These are phyloP conservation scores for Zygosaccharomyces lentus DNA, from an alignment of 805 yeast species.

Conservation along the genomic window DNA sequence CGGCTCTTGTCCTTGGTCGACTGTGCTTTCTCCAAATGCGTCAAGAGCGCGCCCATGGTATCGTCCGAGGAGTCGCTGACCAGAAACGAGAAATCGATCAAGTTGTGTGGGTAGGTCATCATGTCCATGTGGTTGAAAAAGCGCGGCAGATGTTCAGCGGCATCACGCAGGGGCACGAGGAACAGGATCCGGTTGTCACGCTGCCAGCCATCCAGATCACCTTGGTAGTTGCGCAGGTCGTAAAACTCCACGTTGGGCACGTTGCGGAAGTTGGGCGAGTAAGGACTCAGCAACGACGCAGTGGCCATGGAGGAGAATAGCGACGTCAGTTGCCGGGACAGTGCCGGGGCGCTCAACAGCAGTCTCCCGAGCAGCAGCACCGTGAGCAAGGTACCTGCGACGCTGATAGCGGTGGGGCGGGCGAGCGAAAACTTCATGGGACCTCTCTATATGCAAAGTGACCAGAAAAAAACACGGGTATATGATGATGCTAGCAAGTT, in stretches of 20 bases:
- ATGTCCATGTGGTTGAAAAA: constrained; percentile 77
- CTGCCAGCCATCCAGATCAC: constrained; percentile 75
- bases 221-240: constrained; percentile 64
- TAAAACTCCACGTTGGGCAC: constrained; percentile 55
- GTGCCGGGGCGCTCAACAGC: constrained; percentile 5
- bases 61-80: constrained; percentile 89
- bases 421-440: constrained; percentile 5
- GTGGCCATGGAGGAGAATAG: constrained; percentile 1
- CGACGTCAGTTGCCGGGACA: constrained; percentile 1
- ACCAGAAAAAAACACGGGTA: too few species aligned
- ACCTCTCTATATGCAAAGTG: neutral
- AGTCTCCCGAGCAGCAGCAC: constrained; percentile 14
- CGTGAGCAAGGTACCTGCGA: constrained; percentile 15
- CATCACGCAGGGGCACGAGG: constrained; percentile 89
- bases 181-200: constrained; percentile 72
- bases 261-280: constrained; percentile 36
- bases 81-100: constrained; percentile 77
- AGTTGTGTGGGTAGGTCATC: constrained; percentile 80
- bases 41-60: constrained; percentile 66
- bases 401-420: constrained; percentile 12
- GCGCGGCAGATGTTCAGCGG: constrained; percentile 84
- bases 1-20: constrained; percentile 52
- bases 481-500: neutral
- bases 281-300: constrained; percentile 20
- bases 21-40: constrained; percentile 60